phyloP scores from a whole-genome alignment of 805 yeast species.

The Kuraishia ogatae region DNA sequence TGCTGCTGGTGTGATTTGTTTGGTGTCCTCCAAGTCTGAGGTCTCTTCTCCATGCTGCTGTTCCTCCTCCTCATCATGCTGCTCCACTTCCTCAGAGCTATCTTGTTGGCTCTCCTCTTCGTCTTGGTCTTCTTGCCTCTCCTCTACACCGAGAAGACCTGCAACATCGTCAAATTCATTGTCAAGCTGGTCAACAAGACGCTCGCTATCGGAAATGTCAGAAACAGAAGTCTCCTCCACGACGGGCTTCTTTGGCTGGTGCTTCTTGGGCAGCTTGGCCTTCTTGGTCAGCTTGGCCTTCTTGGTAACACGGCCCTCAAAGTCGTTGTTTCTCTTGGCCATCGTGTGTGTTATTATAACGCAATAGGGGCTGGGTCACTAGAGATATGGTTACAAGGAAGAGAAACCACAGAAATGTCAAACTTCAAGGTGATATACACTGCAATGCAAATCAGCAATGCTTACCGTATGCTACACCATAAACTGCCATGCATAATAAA shows the following conservation, averaged over 20 bases:
- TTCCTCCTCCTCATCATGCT: constrained; percentile 14
- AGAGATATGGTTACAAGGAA: too few species aligned
- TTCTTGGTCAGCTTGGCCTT: background rate
- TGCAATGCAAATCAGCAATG: too few species aligned
- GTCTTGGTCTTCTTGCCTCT: constrained; percentile 10
- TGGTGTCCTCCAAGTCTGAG: constrained; percentile 7
- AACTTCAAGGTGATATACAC: too few species aligned
- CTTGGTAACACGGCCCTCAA: background rate
- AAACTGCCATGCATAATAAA: background rate
- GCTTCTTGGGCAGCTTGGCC: background rate
- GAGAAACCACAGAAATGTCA: too few species aligned
- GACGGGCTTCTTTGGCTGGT: background rate
- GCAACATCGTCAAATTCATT: constrained; percentile 52
- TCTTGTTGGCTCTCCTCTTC: constrained; percentile 15
- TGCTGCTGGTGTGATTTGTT: constrained; percentile 4
- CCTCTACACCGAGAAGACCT: constrained; percentile 39
- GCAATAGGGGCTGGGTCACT: too few species aligned
- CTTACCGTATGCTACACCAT: too few species aligned
- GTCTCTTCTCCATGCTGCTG: constrained; percentile 14
- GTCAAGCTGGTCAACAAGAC: constrained; percentile 45
- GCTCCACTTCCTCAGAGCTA: constrained; percentile 12
- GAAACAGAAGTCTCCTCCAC: background rate
- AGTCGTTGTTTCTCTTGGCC: background rate
- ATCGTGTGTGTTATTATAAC: background rate
- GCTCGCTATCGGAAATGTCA: constrained; percentile 22